phyloP scores from a whole-genome alignment of 768 basidiomycete genomes.

The Trametes cubensis region DNA sequence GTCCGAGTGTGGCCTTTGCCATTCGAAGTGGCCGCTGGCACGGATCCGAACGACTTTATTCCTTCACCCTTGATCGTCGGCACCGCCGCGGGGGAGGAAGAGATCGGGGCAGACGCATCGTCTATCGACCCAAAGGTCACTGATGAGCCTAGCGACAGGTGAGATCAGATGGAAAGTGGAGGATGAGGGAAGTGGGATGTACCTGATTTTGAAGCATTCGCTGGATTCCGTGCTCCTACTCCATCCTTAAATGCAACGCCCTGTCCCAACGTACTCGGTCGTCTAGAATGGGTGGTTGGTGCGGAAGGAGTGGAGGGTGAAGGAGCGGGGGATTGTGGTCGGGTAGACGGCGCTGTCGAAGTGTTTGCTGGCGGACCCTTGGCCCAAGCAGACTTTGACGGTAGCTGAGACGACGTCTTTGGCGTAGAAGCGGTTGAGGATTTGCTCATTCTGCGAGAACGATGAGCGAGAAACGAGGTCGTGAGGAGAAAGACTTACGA shows the following conservation, averaged over 20 bases:
- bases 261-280: slow-evolving; percentile 73
- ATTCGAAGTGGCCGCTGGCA: slow-evolving; percentile 61
- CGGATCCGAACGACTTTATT: slow-evolving; percentile 83
- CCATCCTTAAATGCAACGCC: slow-evolving; percentile 79
- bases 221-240: slow-evolving; percentile 67
- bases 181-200: slow-evolving; percentile 27
- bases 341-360: slow-evolving; percentile 58
- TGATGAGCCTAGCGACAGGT: slow-evolving; percentile 50
- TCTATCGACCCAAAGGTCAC: slow-evolving; percentile 93
- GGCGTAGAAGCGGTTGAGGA: slow-evolving; percentile 71
- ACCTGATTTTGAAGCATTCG: slow-evolving; percentile 72
- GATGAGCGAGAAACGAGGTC: slow-evolving; percentile 20
- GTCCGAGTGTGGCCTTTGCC: slow-evolving; percentile 47
- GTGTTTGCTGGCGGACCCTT: slow-evolving; percentile 79
- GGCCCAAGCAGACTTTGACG: slow-evolving; percentile 88
- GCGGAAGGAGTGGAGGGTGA: slow-evolving; percentile 36
- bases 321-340: slow-evolving; percentile 79
- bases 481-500: slow-evolving; percentile 33
- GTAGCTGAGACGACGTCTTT: slow-evolving; percentile 74
- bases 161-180: slow-evolving; percentile 3
- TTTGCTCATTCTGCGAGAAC: slow-evolving; percentile 86
- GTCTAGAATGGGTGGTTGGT: slow-evolving; percentile 66
- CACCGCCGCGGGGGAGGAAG: slow-evolving; percentile 77
- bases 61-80: slow-evolving; percentile 65
- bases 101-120: slow-evolving; percentile 73